Conservation (phyloP, 1,139 yeast genomes). For the Pichia sp. region DNA sequence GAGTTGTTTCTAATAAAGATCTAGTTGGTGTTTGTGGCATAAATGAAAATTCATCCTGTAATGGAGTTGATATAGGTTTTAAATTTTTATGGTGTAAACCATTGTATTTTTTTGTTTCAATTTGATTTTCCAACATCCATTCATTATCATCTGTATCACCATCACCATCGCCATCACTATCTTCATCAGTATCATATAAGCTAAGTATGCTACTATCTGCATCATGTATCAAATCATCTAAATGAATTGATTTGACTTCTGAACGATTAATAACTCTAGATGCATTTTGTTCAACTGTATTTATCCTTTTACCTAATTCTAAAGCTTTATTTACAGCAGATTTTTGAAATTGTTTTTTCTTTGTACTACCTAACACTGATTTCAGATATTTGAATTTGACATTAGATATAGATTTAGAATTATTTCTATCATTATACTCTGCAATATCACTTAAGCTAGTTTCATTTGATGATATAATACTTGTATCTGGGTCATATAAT, state of each 20-base stretch:
- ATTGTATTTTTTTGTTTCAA: background rate
- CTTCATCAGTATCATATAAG: constrained; percentile 7
- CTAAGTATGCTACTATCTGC: constrained; percentile 9
- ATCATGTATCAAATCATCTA: constrained; percentile 13
- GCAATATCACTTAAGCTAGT: background rate
- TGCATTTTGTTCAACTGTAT: constrained; percentile 14
- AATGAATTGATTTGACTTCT: constrained; percentile 15
- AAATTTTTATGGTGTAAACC: background rate
- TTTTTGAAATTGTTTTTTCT: constrained; percentile 8
- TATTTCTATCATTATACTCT: background rate
- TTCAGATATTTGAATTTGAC: constrained; percentile 20
- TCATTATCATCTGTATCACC: background rate
- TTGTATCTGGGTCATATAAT: constrained; percentile 1
- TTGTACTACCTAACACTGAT: constrained; percentile 15
- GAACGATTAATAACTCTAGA: constrained; percentile 11
- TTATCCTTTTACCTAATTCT: constrained; percentile 22
- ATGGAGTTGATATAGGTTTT: background rate
- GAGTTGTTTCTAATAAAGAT: constrained; percentile 9
- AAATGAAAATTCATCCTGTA: background rate
- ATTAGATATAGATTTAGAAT: background rate
- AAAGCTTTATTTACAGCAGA: constrained; percentile 21
- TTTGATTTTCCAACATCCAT: background rate
- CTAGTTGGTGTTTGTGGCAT: constrained; percentile 15
- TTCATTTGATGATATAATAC: background rate
- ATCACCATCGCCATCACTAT: constrained; percentile 1